Evolutionary conservation across 441 rosid genomes (phyloP), one percentile per base, ranked within the genome.

Genomic region (Euphorbia schlechtendalii): DNA sequence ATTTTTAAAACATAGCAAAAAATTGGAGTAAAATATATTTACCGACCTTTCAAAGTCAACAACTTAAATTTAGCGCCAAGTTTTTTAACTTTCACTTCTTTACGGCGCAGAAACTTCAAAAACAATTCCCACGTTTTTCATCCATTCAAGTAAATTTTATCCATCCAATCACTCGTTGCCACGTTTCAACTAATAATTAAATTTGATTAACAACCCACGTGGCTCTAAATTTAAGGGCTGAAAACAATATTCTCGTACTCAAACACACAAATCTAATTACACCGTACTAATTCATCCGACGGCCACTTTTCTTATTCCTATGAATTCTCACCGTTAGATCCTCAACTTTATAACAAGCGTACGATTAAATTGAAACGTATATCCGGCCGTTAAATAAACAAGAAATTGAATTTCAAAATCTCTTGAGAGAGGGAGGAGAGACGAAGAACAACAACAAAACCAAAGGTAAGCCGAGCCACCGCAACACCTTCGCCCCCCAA

Each of bases 331-430:
- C 77, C 87, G 89, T 85, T 34, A 22, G 84, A 89, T 89, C 51
- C 3, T 0, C 8, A 4, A 13, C 65, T 59, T 27, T 38, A 70
- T 8, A 6, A 0, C 0, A 34, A 2, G 82, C 88, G 82, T 80
- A 41, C 14, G 88, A 88, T 86, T 3, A 56, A 56, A 8, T 15
- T 3, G n/a, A 4, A 41, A 61, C 52, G 59, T 25, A 63, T 73
- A 86, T 88, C 92, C 11, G 51, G 69, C 92, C 92, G 81, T 88
- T 67, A 59, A 82, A 83, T 81, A 77, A 77, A 69, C 36, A 43
- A 61, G 71, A 82, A 83, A 83, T 83, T 82, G 84, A 80, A 89
- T 82, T 90, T 90, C 86, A 87, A 90, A 87, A 83, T 82, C 80
- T 80, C 78, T 63, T 49, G 71, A 78, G 77, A 84, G 96, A 83